phyloP scores from a whole-genome alignment of 768 basidiomycete genomes.

The Amanita rubescens region DNA sequence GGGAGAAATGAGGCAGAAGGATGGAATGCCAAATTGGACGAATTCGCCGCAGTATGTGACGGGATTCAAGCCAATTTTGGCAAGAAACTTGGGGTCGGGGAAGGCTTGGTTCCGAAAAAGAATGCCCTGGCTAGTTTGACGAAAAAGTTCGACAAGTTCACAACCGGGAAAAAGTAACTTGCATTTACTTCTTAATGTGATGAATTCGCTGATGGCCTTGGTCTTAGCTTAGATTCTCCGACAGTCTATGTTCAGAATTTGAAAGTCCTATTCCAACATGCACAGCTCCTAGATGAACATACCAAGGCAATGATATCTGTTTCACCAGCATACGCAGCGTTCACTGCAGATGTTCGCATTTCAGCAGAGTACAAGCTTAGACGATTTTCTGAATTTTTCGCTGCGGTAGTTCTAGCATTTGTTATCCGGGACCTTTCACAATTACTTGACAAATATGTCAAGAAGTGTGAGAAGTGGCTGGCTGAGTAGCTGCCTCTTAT shows the following conservation, averaged over 20 bases:
- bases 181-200: not conserved
- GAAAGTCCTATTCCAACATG: constrained; percentile 61
- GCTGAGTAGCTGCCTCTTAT: constrained; percentile 47
- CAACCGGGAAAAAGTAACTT: constrained; percentile 78
- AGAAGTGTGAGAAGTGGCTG: constrained; percentile 90
- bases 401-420: constrained; percentile 80
- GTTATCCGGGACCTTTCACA: constrained; percentile 84
- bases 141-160: constrained; percentile 74
- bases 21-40: constrained; percentile 74
- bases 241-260: constrained; percentile 75
- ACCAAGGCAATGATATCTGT: constrained; percentile 62
- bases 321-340: constrained; percentile 66
- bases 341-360: constrained; percentile 54
- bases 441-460: constrained; percentile 87
- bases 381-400: constrained; percentile 87
- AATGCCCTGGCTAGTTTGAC: constrained; percentile 70
- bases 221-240: constrained; percentile 76
- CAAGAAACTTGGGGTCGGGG: constrained; percentile 84
- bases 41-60: constrained; percentile 74
- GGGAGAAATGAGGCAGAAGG: constrained; percentile 71
- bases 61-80: constrained; percentile 75
- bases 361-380: constrained; percentile 69
- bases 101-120: constrained; percentile 81
- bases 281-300: constrained; percentile 84
- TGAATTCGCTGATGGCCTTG: not conserved